Percentiles rank a stretch among this genome's conserved stretches.
phyloP scores from a whole-genome alignment of 495 filamentous ascomycete species.

The Margaritispora aquatica region DNA sequence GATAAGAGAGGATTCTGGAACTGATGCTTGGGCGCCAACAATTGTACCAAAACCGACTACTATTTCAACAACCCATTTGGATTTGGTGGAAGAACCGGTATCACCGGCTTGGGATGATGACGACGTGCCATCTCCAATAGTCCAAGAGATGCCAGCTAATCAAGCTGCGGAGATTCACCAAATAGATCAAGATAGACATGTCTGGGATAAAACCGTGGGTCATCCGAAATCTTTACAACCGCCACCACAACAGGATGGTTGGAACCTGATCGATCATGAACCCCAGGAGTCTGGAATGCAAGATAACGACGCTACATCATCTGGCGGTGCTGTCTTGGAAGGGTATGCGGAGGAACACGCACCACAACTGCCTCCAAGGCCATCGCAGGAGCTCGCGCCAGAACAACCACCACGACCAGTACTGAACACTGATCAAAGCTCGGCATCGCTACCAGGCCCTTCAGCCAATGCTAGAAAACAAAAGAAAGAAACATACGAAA shows the following conservation, averaged over 20 bases:
- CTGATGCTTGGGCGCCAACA: conserved; percentile 17
- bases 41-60: conserved; percentile 13
- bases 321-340: conserved; percentile 9
- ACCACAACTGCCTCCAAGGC: conserved; percentile 33
- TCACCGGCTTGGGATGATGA: conserved; percentile 33
- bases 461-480: conserved; percentile 5
- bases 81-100: conserved; percentile 27
- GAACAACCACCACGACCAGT: conserved; percentile 35
- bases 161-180: conserved; percentile 20
- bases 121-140: conserved; percentile 24
- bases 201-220: conserved; percentile 37
- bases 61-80: conserved; percentile 28
- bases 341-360: conserved; percentile 10
- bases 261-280: conserved; percentile 44
- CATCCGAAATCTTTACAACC: conserved; percentile 26
- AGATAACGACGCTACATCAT: conserved; percentile 16
- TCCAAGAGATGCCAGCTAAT: conserved; percentile 18
- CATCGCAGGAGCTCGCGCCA: conserved; percentile 22
- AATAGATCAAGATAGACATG: conserved; percentile 32
- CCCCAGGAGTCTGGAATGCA: conserved; percentile 10
- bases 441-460: conserved; percentile 31
- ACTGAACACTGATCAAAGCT: conserved; percentile 20
- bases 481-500: conserved; percentile 60
- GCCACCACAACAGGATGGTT: conserved; percentile 29
- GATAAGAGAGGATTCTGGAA: conserved; percentile 9